Conservation (phyloP, 148 eudicot genomes). For the Mesembryanthemum crystallinum region DNA sequence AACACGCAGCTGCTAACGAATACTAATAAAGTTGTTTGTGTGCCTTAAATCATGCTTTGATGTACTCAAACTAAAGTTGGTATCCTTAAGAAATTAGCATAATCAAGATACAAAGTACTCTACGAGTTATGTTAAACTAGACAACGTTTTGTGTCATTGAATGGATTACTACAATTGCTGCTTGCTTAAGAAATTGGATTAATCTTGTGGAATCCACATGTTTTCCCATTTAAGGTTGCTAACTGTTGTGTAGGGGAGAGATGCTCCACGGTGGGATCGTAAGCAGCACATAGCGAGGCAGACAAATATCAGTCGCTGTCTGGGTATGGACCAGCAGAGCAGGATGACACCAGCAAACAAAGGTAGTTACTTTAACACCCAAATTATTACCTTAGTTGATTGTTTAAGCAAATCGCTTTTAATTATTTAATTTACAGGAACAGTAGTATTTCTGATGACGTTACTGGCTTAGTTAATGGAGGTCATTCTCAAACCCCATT, state of each 20-base stretch:
- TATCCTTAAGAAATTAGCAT: no score
- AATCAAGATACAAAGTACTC: no score
- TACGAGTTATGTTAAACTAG: no score
- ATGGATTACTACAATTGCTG: neutral
- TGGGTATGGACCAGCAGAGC: constrained; percentile 4
- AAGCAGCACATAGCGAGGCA: neutral
- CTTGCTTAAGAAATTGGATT: neutral
- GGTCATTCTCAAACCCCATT: neutral
- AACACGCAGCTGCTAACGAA: no score
- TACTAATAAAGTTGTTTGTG: no score
- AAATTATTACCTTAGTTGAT: constrained; percentile 4
- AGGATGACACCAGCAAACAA: constrained; percentile 17
- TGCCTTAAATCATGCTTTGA: no score
- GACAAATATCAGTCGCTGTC: neutral
- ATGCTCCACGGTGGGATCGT: constrained; percentile 10
- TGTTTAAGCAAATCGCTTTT: neutral
- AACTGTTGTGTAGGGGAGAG: constrained; percentile 4
- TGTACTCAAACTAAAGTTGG: no score
- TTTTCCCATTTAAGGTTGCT: neutral
- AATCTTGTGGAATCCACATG: constrained; percentile 20
- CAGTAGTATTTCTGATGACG: neutral
- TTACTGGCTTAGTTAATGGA: neutral
- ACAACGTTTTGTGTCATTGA: neutral
- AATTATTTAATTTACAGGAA: neutral
- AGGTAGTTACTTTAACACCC: neutral